phyloP scores from a whole-genome alignment of 2,329 filamentous ascomycete genomes.

The Aureobasidium sp. region DNA sequence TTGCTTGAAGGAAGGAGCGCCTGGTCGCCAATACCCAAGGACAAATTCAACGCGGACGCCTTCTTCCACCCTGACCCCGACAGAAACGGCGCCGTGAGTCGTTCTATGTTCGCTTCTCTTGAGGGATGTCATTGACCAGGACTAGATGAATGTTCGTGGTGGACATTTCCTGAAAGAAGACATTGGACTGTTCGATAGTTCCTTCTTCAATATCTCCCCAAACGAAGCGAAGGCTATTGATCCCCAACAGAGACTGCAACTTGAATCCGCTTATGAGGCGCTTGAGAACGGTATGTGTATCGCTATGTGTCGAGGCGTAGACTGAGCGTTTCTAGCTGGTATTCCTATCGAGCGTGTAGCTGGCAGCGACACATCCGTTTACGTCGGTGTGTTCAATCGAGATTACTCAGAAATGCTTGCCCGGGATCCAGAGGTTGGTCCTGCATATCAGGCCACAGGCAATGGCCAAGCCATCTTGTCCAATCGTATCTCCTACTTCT shows the following conservation, averaged over 20 bases:
- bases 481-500: constrained; percentile 34
- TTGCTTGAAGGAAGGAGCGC: constrained; percentile 9
- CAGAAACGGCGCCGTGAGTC: too few relatives aligned
- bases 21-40: constrained; percentile 22
- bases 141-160: constrained; percentile 1
- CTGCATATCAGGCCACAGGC: constrained; percentile 23
- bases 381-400: neutral
- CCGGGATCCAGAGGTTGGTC: constrained; percentile 20
- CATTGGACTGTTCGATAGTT: constrained; percentile 24
- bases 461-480: constrained; percentile 34
- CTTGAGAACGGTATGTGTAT: constrained; percentile 21
- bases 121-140: too few relatives aligned
- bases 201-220: constrained; percentile 23
- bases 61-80: constrained; percentile 22
- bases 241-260: constrained; percentile 34
- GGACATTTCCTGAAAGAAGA: constrained; percentile 22
- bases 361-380: neutral
- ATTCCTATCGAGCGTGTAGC: neutral
- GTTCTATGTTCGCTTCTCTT: too few relatives aligned
- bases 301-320: neutral
- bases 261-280: constrained; percentile 39
- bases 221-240: constrained; percentile 32
- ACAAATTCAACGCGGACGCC: constrained; percentile 18
- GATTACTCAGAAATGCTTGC: neutral
- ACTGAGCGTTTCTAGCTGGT: too few relatives aligned